Evolutionary conservation across 176 grass and related monocot genomes (phyloP).

Genomic region (Echinochloa phyllopogon): DNA sequence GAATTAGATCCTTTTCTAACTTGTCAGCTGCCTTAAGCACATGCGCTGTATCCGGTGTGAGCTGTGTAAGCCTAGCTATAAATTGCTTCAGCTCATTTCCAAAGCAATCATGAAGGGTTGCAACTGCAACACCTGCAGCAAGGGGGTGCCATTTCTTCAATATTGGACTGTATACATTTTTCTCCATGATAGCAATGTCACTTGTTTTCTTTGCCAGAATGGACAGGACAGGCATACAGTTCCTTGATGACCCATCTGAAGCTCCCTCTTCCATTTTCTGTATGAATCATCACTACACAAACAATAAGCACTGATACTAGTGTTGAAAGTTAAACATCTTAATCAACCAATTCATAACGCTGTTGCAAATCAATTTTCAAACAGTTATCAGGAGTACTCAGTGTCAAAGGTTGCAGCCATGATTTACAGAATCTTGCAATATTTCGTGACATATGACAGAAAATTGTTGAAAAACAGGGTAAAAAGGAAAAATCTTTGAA

Average conservation of each 20-base stretch:
- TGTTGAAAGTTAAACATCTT: constrained; percentile 2
- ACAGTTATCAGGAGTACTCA: neutral
- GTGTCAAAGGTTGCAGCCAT: constrained; percentile 33
- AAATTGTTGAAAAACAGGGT: neutral
- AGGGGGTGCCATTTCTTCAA: constrained; percentile 84
- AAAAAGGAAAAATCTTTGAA: neutral
- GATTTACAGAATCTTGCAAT: constrained; percentile 14
- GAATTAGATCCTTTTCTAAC: constrained; percentile 79
- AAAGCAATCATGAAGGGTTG: constrained; percentile 79
- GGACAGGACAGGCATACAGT: constrained; percentile 54
- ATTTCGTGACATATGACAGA: neutral
- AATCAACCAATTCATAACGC: constrained; percentile 2
- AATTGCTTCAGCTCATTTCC: constrained; percentile 83
- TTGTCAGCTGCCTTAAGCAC: constrained; percentile 80
- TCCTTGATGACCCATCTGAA: constrained; percentile 57
- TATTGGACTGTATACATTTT: constrained; percentile 78
- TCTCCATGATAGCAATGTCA: constrained; percentile 79
- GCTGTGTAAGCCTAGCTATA: constrained; percentile 49
- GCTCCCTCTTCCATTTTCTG: constrained; percentile 82
- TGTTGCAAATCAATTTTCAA: neutral
- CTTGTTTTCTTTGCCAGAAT: constrained; percentile 83
- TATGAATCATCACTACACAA: constrained; percentile 45
- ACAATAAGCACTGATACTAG: constrained; percentile 20
- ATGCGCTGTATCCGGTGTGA: constrained; percentile 73
- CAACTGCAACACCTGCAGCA: constrained; percentile 70